Percentiles rank a stretch among this genome's conserved stretches.
phyloP scores from a whole-genome alignment of 140 eudicot species.

The Stevia rebaudiana region DNA sequence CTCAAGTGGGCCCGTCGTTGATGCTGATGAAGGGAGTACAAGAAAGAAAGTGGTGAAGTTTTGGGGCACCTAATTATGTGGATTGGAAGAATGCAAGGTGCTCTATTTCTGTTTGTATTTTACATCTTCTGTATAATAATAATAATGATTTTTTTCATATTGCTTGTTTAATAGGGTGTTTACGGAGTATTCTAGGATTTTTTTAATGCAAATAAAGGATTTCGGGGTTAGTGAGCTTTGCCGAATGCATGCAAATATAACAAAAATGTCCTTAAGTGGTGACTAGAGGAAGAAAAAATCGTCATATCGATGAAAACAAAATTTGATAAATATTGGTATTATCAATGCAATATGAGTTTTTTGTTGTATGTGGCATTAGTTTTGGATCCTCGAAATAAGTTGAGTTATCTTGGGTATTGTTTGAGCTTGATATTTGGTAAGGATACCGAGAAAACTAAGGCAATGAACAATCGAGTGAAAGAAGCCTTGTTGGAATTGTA shows the following conservation, averaged over 20 bases:
- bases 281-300: neutral
- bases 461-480: neutral
- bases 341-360: neutral
- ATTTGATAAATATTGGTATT: constrained; percentile 5
- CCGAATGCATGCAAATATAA: neutral
- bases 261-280: neutral
- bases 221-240: neutral
- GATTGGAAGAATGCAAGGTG: neutral
- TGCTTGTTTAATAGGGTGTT: neutral
- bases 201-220: neutral
- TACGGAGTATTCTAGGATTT: neutral
- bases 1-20: too few species aligned
- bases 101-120: too few species aligned
- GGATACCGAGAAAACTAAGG: neutral
- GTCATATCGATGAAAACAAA: neutral
- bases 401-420: neutral
- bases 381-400: neutral
- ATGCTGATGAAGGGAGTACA: neutral
- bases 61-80: neutral
- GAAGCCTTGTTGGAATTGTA: neutral
- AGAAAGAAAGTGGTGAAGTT: neutral
- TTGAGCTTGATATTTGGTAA: neutral
- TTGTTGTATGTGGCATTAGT: constrained; percentile 1
- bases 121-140: neutral
- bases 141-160: neutral